Evolutionary conservation across 1,284 basidiomycete species (phyloP).

Genomic region (Ganoderma sinense): DNA sequence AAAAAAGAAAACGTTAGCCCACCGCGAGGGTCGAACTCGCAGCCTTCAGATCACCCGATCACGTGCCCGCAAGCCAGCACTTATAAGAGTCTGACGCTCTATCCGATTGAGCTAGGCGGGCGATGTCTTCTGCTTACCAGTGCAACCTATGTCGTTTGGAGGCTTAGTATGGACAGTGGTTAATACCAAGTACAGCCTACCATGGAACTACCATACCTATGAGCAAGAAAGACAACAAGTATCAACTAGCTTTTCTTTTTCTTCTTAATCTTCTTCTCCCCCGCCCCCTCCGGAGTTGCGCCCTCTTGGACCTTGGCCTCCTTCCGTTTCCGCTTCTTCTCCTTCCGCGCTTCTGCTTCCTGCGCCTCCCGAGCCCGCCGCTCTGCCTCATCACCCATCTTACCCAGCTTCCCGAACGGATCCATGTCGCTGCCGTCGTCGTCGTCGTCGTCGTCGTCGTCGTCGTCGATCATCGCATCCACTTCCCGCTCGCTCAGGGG

Average conservation of each 20-base stretch:
- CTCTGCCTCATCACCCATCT: conserved; percentile 41
- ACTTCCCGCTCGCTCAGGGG: conserved; percentile 27
- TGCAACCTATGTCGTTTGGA: not conserved
- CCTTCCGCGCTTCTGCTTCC: conserved; percentile 36
- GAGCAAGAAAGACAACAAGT: not conserved
- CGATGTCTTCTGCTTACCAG: conserved; percentile 27
- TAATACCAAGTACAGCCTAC: not conserved
- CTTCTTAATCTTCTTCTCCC: conserved; percentile 42
- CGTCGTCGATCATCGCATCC: conserved; percentile 38
- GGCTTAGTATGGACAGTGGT: not conserved
- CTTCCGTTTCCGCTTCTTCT: conserved; percentile 43
- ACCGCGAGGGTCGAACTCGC: conserved; percentile 93
- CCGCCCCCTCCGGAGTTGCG: conserved; percentile 38
- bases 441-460: conserved; percentile 32
- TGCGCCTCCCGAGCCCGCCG: conserved; percentile 39
- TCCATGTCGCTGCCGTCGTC: conserved; percentile 43
- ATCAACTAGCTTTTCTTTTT: conserved; percentile 42
- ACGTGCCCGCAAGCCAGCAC: not conserved
- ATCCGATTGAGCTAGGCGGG: conserved; percentile 89
- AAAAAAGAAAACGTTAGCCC: conserved; percentile 57
- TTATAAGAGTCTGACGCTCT: conserved; percentile 79
- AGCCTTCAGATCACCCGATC: conserved; percentile 73
- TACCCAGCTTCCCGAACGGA: conserved; percentile 48
- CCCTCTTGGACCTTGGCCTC: conserved; percentile 39
- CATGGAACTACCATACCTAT: not conserved